phyloP scores from a whole-genome alignment of 73 alveolate genomes.

The Tetrahymena thermophila region DNA sequence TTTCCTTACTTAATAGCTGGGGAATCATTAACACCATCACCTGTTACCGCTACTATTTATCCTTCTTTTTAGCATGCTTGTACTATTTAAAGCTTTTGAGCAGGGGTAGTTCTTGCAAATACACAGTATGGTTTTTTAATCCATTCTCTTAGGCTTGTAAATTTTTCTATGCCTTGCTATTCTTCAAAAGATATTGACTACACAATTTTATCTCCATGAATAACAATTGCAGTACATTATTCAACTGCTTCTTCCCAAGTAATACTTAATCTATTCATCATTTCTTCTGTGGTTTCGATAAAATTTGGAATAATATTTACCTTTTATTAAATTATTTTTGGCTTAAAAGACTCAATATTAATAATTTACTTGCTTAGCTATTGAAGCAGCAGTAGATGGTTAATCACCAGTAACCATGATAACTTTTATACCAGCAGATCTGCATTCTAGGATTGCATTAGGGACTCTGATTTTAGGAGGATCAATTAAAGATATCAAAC shows the following conservation, averaged over 20 bases:
- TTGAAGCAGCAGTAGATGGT: constrained; percentile 81
- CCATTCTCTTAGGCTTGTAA: constrained; percentile 48
- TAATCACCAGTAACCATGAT: constrained; percentile 91
- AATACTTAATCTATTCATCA: constrained; percentile 30
- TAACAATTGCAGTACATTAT: constrained; percentile 46
- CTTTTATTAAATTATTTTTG: background rate
- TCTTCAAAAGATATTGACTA: constrained; percentile 21
- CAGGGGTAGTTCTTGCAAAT: constrained; percentile 93
- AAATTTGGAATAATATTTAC: constrained; percentile 45
- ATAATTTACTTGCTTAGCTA: constrained; percentile 56
- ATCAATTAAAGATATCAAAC: constrained; percentile 65
- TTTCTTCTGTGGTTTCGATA: constrained; percentile 39
- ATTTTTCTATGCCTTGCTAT: constrained; percentile 47
- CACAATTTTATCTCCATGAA: constrained; percentile 66
- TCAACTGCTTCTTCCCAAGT: constrained; percentile 54
- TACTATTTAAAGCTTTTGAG: constrained; percentile 82
- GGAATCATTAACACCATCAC: constrained; percentile 94
- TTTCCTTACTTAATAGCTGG: constrained; percentile 67
- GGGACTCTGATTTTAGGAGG: constrained; percentile 72
- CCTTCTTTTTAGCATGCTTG: constrained; percentile 83
- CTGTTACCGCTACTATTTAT: constrained; percentile 91
- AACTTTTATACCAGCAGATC: constrained; percentile 75
- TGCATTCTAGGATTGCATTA: constrained; percentile 60
- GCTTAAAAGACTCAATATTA: too few relatives aligned
- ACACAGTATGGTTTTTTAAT: constrained; percentile 67